phyloP scores from a whole-genome alignment of 164 flowering plant genomes.

The Chimonanthus salicifolius region DNA sequence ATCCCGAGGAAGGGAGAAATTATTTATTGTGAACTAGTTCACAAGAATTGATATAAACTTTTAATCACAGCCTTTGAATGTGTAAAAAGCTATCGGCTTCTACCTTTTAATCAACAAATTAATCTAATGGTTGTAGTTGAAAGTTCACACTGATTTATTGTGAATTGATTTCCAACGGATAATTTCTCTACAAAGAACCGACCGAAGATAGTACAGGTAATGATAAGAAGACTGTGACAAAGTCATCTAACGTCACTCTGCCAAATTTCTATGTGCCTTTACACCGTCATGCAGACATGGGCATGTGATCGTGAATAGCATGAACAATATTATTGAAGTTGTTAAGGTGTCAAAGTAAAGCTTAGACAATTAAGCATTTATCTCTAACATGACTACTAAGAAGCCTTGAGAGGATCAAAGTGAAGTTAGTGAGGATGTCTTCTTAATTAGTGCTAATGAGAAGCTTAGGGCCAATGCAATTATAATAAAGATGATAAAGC shows the following conservation, averaged over 20 bases:
- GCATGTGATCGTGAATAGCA: neutral
- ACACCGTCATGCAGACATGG: neutral
- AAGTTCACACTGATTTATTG: too few relatives aligned
- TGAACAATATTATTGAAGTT: neutral
- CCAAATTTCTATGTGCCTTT: neutral
- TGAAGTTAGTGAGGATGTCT: neutral
- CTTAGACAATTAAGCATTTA: neutral
- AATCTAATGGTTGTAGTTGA: too few relatives aligned
- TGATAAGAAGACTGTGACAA: neutral
- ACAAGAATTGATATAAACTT: too few relatives aligned
- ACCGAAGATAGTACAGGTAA: neutral
- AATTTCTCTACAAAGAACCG: too few relatives aligned
- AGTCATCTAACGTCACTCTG: slow-evolving; percentile 6
- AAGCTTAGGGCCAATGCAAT: neutral
- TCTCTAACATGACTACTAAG: neutral
- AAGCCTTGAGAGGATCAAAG: neutral
- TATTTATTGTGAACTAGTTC: too few relatives aligned
- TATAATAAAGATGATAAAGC: neutral
- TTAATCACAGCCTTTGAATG: too few relatives aligned
- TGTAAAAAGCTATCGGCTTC: too few relatives aligned
- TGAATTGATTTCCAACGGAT: too few relatives aligned
- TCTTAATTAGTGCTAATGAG: neutral
- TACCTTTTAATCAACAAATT: too few relatives aligned
- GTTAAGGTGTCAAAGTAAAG: slow-evolving; percentile 8
- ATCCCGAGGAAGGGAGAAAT: too few relatives aligned